phyloP scores from a whole-genome alignment of 2,329 filamentous ascomycete genomes.

The Paracoccidioides brasiliensis region DNA sequence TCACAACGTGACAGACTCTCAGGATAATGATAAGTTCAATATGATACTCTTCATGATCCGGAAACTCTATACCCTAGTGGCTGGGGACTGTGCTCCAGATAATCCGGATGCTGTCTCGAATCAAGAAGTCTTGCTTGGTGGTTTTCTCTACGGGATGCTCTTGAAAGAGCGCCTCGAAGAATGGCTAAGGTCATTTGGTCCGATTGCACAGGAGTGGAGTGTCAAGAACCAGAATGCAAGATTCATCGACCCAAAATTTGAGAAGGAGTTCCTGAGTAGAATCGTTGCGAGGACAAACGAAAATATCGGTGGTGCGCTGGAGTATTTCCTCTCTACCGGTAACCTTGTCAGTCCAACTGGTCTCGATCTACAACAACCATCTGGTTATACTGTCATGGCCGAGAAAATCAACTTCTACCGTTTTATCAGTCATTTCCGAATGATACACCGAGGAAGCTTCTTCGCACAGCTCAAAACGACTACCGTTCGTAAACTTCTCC shows the following conservation, averaged over 20 bases:
- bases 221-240: slow-evolving; percentile 38
- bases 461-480: slow-evolving; percentile 97
- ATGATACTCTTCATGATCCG: slow-evolving; percentile 91
- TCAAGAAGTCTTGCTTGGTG: slow-evolving; percentile 86
- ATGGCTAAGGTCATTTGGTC: slow-evolving; percentile 56
- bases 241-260: slow-evolving; percentile 66
- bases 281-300: slow-evolving; percentile 75
- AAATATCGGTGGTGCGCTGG: slow-evolving; percentile 71
- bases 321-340: slow-evolving; percentile 94
- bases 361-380: slow-evolving; percentile 84
- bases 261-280: slow-evolving; percentile 62
- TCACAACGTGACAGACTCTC: slow-evolving; percentile 64
- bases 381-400: slow-evolving; percentile 90
- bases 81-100: slow-evolving; percentile 83
- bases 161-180: slow-evolving; percentile 91
- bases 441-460: slow-evolving; percentile 98
- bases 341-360: slow-evolving; percentile 86
- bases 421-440: slow-evolving; percentile 97
- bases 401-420: slow-evolving; percentile 98
- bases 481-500: slow-evolving; percentile 84
- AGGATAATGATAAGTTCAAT: slow-evolving; percentile 86
- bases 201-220: slow-evolving; percentile 42
- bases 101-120: slow-evolving; percentile 95
- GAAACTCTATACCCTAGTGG: slow-evolving; percentile 86
- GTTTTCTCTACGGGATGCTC: slow-evolving; percentile 89